Evolutionary conservation across 2,329 filamentous ascomycete species (phyloP), one percentile per base, ranked within the genome.

Genomic region (Chalara sp.): DNA sequence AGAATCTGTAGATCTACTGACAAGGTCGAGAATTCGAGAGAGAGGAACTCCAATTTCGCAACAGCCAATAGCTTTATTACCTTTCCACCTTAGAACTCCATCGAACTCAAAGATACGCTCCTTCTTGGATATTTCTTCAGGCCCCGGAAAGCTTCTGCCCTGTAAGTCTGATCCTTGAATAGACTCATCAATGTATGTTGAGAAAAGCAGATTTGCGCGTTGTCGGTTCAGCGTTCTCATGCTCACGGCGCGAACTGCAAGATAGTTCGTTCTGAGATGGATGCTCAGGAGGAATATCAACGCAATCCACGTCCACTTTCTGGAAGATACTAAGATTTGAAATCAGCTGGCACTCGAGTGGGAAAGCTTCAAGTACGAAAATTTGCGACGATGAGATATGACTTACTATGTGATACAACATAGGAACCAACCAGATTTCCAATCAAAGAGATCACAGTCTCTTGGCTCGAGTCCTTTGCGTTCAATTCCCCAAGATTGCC

Each of bases 401-500:
- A 37, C 35, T 10, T 37, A 37, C 35, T 81, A 56, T 80, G 74
- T 33, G 86, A 86, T 13, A 97, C 87, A 11, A 96, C 83, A 2
- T 95, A 53, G 45, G 85, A 93, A 1, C 93, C 93, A 11, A 79
- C 81, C 47, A 96, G 76, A 80, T 97, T 90, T 2, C 93, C 93
- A 33, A 96, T 55, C 30, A 97, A 75, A 2, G 89, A 92, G 51
- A 99, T 88, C 21, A 96, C 83, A 0, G 92, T 97, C 70, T 97
- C 93, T 70, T 97, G 93, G 58, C 88, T 95, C 10, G 90, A 90
- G 66, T 97, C 92, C 78, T 96, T 84, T 51, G 92, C 91, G 70
- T 96, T 97, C 51, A 99, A 76, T 67, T 97, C 92, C 1, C 89
- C 92, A 43, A 97, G 71, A 66, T 96, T 97, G 37, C 89, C 88